Conservation (phyloP, 148 eudicot species). For the Rhododendron simsii region DNA sequence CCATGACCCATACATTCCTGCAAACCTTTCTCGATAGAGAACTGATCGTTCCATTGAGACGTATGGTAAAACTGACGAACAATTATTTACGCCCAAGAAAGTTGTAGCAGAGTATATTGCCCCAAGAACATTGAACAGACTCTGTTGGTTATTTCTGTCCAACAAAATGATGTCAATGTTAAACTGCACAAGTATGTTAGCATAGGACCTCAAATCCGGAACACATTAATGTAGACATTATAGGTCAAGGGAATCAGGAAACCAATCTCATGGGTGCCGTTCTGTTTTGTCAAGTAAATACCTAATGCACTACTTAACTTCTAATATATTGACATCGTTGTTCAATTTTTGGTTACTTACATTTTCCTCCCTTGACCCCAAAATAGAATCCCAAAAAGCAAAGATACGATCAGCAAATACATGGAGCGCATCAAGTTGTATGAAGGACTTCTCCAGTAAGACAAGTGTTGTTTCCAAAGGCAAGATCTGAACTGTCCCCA, state of each 20-base stretch:
- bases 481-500: slow-evolving; percentile 64
- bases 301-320: not conserved
- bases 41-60: not conserved
- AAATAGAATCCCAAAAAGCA: slow-evolving; percentile 30
- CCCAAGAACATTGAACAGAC: not conserved
- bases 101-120: not conserved
- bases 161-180: not conserved
- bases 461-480: not conserved
- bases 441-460: not conserved
- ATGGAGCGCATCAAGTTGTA: not conserved
- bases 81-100: not conserved
- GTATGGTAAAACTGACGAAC: not conserved
- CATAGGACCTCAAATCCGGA: not conserved
- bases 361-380: slow-evolving; percentile 65
- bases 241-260: not conserved
- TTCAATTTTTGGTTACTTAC: slow-evolving; percentile 24
- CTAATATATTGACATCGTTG: not conserved
- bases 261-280: not conserved
- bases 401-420: not conserved
- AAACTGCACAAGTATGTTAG: not conserved
- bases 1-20: slow-evolving; percentile 28
- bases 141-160: slow-evolving; percentile 52
- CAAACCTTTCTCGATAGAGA: slow-evolving; percentile 53
- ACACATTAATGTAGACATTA: not conserved
- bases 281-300: not conserved